phyloP scores from a whole-genome alignment of 306 rosid species.

The Phaseolus lunatus region DNA sequence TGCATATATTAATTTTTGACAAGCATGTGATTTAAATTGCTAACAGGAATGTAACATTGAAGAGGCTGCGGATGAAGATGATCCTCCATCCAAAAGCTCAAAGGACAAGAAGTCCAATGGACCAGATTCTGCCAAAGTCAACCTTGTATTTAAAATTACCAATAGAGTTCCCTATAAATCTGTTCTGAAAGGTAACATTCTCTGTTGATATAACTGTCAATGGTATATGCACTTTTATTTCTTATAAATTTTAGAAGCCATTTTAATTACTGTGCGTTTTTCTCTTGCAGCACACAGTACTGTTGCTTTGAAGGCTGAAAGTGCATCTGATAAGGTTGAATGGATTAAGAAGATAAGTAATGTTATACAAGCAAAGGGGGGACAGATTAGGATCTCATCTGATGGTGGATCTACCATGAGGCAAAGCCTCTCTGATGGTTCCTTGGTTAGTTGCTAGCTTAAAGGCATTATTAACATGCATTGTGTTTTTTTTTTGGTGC shows the following conservation, averaged over 20 bases:
- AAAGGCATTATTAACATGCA: not conserved
- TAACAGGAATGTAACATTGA: constrained; percentile 87
- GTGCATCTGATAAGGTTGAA: constrained; percentile 75
- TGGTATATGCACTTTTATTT: not conserved
- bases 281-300: constrained; percentile 81
- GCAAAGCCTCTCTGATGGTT: constrained; percentile 93
- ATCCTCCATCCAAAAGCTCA: constrained; percentile 77
- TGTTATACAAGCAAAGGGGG: constrained; percentile 87
- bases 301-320: constrained; percentile 91
- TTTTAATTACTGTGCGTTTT: constrained; percentile 25
- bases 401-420: constrained; percentile 80
- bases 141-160: constrained; percentile 83
- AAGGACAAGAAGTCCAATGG: constrained; percentile 91
- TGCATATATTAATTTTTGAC: constrained; percentile 26
- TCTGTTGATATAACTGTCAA: constrained; percentile 19
- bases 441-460: constrained; percentile 68
- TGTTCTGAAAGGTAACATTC: constrained; percentile 75
- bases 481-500: not conserved
- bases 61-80: constrained; percentile 83
- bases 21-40: constrained; percentile 27
- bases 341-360: constrained; percentile 86
- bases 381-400: constrained; percentile 61
- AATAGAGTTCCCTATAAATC: constrained; percentile 93
- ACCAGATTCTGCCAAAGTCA: constrained; percentile 77
- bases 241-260: not conserved